Conservation (phyloP, 768 basidiomycete species). For the Rubroboletus pulcherrimus region DNA sequence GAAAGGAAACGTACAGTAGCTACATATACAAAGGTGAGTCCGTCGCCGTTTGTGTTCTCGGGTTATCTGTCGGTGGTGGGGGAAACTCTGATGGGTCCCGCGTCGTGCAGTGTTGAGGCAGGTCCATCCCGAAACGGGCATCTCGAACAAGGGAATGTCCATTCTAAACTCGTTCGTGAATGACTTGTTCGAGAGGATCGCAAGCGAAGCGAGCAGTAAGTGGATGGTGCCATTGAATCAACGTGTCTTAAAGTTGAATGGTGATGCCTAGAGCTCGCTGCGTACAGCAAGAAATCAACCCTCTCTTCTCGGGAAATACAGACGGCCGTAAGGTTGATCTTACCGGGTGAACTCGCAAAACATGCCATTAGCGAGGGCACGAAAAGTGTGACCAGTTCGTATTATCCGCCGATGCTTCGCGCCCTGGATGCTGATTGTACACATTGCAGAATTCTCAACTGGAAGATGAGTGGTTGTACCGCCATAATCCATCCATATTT, state of each 20-base stretch:
- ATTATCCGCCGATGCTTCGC: not conserved
- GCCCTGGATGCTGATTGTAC: not conserved
- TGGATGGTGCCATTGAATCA: not conserved
- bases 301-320: constrained; percentile 74
- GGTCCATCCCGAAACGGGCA: constrained; percentile 72
- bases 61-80: too few relatives aligned
- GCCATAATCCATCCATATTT: not conserved
- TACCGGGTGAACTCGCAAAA: constrained; percentile 70
- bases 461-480: constrained; percentile 3
- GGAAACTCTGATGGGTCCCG: not conserved
- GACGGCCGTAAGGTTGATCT: constrained; percentile 64
- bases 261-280: constrained; percentile 46
- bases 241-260: not conserved
- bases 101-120: constrained; percentile 50
- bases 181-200: constrained; percentile 59
- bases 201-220: constrained; percentile 49
- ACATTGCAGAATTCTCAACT: constrained; percentile 26
- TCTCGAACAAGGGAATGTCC: constrained; percentile 64
- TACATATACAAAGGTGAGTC: constrained; percentile 59
- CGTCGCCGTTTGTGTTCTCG: not conserved
- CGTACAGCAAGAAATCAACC: constrained; percentile 70
- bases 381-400: constrained; percentile 51
- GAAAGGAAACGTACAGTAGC: constrained; percentile 59
- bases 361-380: constrained; percentile 76
- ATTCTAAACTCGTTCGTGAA: constrained; percentile 62